phyloP scores from a whole-genome alignment of 306 rosid genomes.

The Castanea mollissima region DNA sequence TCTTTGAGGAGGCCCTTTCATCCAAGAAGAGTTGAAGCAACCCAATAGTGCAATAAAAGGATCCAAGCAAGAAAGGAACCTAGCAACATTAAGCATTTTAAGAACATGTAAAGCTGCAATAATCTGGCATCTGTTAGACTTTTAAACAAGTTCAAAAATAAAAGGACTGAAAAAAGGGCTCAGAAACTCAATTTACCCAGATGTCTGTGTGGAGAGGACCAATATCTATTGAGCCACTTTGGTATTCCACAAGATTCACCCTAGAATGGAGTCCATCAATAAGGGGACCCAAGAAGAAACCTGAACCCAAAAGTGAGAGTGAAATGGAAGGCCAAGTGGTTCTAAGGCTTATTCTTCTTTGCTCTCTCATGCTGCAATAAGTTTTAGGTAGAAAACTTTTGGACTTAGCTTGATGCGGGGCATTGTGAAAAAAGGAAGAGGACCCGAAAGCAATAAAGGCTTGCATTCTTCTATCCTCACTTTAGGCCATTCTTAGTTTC shows the following conservation, averaged over 20 bases:
- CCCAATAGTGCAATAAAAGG: conserved; percentile 71
- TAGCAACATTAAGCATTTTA: conserved; percentile 17
- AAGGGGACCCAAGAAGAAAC: conserved; percentile 70
- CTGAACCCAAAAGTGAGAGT: conserved; percentile 59
- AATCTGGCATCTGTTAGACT: neutral
- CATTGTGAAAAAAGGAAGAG: conserved; percentile 22
- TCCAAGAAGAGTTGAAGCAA: conserved; percentile 67
- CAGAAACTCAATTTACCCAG: conserved; percentile 37
- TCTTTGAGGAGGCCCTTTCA: conserved; percentile 35
- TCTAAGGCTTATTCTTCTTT: conserved; percentile 24
- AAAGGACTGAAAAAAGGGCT: neutral
- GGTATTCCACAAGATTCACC: conserved; percentile 68
- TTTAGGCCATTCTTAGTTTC: neutral
- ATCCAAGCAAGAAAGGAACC: conserved; percentile 81
- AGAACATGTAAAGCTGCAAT: neutral
- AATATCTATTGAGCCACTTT: conserved; percentile 45
- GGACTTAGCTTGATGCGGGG: conserved; percentile 17
- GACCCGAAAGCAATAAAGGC: conserved; percentile 29
- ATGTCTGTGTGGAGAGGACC: conserved; percentile 67
- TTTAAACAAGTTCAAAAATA: neutral
- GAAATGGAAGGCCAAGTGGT: conserved; percentile 57
- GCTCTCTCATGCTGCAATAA: conserved; percentile 33
- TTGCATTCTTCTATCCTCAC: conserved; percentile 42
- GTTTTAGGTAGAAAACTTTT: conserved; percentile 26
- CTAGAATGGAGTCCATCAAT: conserved; percentile 84